phyloP scores from a whole-genome alignment of 108 stramenopile species.

The Schizochytrium sp. region DNA sequence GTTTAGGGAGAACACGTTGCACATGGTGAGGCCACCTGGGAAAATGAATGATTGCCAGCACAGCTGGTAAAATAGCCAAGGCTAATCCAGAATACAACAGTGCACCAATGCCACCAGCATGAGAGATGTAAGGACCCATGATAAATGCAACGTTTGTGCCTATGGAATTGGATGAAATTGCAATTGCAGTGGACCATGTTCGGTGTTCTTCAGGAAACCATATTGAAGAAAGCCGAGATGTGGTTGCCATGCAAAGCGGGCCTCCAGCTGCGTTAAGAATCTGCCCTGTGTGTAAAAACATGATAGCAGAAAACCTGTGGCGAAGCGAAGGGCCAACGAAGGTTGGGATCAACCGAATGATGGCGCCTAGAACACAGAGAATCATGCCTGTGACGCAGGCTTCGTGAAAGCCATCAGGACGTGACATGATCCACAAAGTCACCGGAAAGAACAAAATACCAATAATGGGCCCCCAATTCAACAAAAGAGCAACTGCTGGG shows the following conservation, averaged over 20 bases:
- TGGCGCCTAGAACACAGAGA: not conserved
- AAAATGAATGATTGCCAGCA: not conserved
- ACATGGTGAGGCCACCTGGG: not conserved
- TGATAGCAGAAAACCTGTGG: not conserved
- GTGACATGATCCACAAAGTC: not conserved
- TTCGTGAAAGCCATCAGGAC: constrained; percentile 2
- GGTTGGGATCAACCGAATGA: constrained; percentile 8
- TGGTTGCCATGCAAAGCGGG: constrained; percentile 50
- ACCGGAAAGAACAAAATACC: constrained; percentile 43
- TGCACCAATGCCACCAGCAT: constrained; percentile 9
- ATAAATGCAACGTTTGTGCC: constrained; percentile 41
- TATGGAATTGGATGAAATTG: not conserved
- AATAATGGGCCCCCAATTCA: constrained; percentile 50
- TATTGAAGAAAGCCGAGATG: constrained; percentile 27
- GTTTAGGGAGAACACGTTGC: not conserved
- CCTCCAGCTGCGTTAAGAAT: constrained; percentile 41
- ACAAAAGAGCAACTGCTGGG: not conserved
- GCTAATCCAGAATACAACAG: not conserved
- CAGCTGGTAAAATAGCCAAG: not conserved
- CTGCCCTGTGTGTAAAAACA: not conserved
- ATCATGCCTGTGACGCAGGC: not conserved
- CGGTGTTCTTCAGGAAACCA: constrained; percentile 50
- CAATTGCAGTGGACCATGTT: constrained; percentile 35
- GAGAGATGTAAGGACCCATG: constrained; percentile 16
- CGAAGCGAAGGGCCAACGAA: not conserved